Percentiles rank a stretch among this genome's conserved stretches.
phyloP scores from a whole-genome alignment of 495 filamentous ascomycete genomes.

The Daldinia concentrica region DNA sequence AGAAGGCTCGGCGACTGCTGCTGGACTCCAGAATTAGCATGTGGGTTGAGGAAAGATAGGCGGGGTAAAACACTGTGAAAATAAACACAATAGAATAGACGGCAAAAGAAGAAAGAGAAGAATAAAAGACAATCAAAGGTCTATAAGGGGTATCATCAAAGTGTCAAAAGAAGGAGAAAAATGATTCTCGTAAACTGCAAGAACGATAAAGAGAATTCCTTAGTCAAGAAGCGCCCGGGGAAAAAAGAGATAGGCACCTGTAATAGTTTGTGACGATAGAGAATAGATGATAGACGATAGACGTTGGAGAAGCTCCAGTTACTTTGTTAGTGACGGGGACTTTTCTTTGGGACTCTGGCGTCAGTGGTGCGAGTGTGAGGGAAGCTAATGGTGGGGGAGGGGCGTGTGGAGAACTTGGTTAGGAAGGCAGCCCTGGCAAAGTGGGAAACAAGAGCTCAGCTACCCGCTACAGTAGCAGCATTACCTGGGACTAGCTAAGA shows the following conservation, averaged over 20 bases:
- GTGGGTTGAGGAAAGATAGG: slow-evolving; percentile 44
- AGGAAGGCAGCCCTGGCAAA: slow-evolving; percentile 34
- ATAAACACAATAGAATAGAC: slow-evolving; percentile 13
- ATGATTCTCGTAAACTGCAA: slow-evolving; percentile 22
- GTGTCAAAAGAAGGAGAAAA: slow-evolving; percentile 17
- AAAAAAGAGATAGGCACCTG: slow-evolving; percentile 22
- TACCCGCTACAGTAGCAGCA: slow-evolving; percentile 16
- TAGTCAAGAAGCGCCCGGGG: slow-evolving; percentile 10
- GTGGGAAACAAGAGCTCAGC: slow-evolving; percentile 23
- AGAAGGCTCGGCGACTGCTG: slow-evolving; percentile 49
- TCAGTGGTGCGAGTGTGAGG: slow-evolving; percentile 34
- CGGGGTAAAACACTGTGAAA: slow-evolving; percentile 38
- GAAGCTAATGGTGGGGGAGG: slow-evolving; percentile 43
- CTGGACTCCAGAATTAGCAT: slow-evolving; percentile 50
- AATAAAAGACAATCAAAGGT: slow-evolving; percentile 15
- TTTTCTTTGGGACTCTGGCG: slow-evolving; percentile 31
- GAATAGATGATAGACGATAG: not conserved
- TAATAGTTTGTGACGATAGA: slow-evolving; percentile 33
- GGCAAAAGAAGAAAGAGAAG: slow-evolving; percentile 4
- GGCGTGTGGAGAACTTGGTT: slow-evolving; percentile 35
- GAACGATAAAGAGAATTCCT: slow-evolving; percentile 21
- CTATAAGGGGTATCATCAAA: slow-evolving; percentile 33
- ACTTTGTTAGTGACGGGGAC: slow-evolving; percentile 35
- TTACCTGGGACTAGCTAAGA: slow-evolving; percentile 9
- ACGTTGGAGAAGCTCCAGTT: slow-evolving; percentile 43